Base-by-base conservation (phyloP, 768 basidiomycete species). In the Multifurca ochricompacta region DNA sequence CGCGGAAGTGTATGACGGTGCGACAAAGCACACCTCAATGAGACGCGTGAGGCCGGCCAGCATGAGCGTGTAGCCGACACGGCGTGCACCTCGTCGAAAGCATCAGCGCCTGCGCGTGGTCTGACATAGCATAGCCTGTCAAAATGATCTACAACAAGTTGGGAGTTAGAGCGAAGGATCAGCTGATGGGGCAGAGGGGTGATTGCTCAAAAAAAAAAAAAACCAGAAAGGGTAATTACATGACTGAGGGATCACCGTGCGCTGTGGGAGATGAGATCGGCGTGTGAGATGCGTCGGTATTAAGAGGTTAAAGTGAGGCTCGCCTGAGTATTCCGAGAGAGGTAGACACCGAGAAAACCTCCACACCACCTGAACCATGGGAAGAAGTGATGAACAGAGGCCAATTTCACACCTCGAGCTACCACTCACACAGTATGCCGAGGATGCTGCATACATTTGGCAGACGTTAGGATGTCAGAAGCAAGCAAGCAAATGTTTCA, bases 71-170 rank as follows among this genome's bases (percentile, higher is more conserved):
- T 80, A 76, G n/a, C 93, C 93, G 59, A 95, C 56, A 84, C 74
- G 0, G 77, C 75, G 64, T 95, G 92, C 3, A 94, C 85, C 85
- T 60, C 1, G 91, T 89, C 1, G 91, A 91, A 35, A 94, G 73
- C 81, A 82, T 84, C 45, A 92, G 74, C 4, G 80, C 82, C 71
- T 97, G 93, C 0, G 80, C 80, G 60, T 96, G 93, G 40, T 89
- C 83, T 0, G 87, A 87, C 88, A 96, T 94, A 0, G 85, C 92
- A 84, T 88, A 95, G 6, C 94, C 94, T 0, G 94, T 96, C 54
- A 96, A 73, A 54, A 91, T 83, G 59, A 94, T 85, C 87, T 91
- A 27, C 28, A 2, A 40, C 9, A n/a, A n/a, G n/a, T 3, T 19
- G 19, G 31, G 36, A 3, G 28, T 56, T 51, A 56, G 54, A 48